A percentile compares a stretch with the other conserved stretches of the same genome.
Evolutionary conservation across 305 asterid genomes (phyloP).

Genomic region (Fraxinus velutina): DNA sequence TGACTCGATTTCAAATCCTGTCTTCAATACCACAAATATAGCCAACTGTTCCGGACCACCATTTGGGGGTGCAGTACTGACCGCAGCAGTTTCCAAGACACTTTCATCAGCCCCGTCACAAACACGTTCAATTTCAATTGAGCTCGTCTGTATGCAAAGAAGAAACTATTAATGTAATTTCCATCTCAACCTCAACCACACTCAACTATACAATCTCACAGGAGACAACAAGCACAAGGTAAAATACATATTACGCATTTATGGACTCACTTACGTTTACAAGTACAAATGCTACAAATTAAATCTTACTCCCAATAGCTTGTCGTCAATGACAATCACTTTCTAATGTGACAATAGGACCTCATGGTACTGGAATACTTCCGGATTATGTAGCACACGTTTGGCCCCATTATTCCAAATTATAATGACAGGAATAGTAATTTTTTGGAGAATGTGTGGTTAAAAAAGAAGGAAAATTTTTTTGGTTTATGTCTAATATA

Average conservation of each 20-base stretch:
- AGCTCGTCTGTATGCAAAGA: constrained; percentile 58
- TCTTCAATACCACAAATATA: constrained; percentile 68
- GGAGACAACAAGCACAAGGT: not conserved
- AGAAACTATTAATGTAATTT: constrained; percentile 2
- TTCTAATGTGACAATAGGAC: not conserved
- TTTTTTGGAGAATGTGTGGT: not conserved
- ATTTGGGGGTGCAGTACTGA: constrained; percentile 58
- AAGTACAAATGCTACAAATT: not conserved
- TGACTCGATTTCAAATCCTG: constrained; percentile 41
- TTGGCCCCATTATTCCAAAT: not conserved
- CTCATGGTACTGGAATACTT: not conserved
- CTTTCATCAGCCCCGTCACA: constrained; percentile 67
- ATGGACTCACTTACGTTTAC: not conserved
- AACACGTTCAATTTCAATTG: constrained; percentile 77
- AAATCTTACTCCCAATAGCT: not conserved
- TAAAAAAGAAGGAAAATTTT: no score
- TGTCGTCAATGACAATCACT: not conserved
- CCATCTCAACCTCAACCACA: not conserved
- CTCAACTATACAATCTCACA: not conserved
- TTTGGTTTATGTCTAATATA: no score
- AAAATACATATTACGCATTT: not conserved
- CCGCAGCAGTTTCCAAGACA: constrained; percentile 82
- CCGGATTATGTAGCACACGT: not conserved
- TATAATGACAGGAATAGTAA: not conserved
- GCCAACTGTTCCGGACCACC: constrained; percentile 86